Conservation (phyloP, 1,139 yeast genomes). For the Taphrina wiesneri region DNA sequence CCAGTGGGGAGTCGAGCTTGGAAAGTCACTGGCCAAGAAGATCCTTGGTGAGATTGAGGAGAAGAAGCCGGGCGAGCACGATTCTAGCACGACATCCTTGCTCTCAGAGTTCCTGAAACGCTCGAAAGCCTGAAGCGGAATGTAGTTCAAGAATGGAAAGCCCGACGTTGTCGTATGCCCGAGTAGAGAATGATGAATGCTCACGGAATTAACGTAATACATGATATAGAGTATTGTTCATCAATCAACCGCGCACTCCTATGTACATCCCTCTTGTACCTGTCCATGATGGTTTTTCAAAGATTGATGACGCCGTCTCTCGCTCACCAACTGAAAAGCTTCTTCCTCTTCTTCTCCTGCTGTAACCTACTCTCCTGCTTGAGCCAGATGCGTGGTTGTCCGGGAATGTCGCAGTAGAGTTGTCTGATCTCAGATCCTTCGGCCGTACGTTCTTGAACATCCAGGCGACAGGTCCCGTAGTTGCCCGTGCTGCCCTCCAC, state of each 20-base stretch:
- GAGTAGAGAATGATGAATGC: background rate
- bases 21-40: constrained; percentile 94
- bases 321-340: constrained; percentile 2
- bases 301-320: background rate
- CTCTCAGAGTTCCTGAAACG: constrained; percentile 84
- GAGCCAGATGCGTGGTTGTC: constrained; percentile 18
- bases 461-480: constrained; percentile 28
- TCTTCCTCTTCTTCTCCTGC: constrained; percentile 5
- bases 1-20: constrained; percentile 99
- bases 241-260: background rate
- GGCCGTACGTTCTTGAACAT: constrained; percentile 16
- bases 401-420: constrained; percentile 27
- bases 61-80: constrained; percentile 65
- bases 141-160: background rate
- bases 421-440: constrained; percentile 20
- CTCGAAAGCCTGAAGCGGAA: constrained; percentile 8
- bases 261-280: background rate
- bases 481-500: constrained; percentile 24
- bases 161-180: background rate
- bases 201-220: background rate
- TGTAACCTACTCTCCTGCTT: background rate
- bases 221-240: background rate
- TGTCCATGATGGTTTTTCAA: background rate
- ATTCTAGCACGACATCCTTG: constrained; percentile 84
- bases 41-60: constrained; percentile 84